Percentiles rank a stretch among this genome's conserved stretches.
Evolutionary conservation across 108 stramenopile species (phyloP).

Genomic region (Pelagomonas calceolata): DNA sequence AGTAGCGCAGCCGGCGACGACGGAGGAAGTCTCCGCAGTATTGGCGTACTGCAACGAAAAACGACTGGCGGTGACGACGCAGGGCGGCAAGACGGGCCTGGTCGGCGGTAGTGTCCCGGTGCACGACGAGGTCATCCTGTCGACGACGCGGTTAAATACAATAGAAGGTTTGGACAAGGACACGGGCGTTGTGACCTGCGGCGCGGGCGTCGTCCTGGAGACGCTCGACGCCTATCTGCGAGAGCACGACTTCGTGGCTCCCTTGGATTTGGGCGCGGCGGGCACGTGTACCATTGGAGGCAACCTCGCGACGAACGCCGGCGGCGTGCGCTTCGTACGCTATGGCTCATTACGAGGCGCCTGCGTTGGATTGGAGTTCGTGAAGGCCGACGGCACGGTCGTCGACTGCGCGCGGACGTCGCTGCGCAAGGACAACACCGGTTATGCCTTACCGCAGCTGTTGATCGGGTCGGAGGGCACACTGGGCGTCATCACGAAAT

Average conservation of each 20-base stretch:
- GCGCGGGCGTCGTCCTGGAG: conserved; percentile 83
- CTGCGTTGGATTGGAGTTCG: conserved; percentile 81
- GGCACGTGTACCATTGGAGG: conserved; percentile 94
- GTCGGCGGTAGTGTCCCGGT: conserved; percentile 79
- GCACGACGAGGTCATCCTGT: conserved; percentile 66
- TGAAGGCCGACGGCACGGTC: conserved; percentile 67
- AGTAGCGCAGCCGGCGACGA: conserved; percentile 48
- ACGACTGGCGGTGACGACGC: conserved; percentile 68
- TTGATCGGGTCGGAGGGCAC: conserved; percentile 94
- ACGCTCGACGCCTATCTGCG: conserved; percentile 57
- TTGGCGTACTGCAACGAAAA: conserved; percentile 66
- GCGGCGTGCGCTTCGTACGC: conserved; percentile 65
- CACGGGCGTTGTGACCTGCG: conserved; percentile 63
- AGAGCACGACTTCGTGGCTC: conserved; percentile 50
- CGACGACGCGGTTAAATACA: conserved; percentile 55
- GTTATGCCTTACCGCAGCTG: conserved; percentile 82
- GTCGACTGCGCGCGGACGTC: conserved; percentile 53
- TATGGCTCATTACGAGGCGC: conserved; percentile 76
- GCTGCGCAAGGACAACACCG: conserved; percentile 85
- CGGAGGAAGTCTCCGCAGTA: conserved; percentile 62
- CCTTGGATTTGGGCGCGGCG: conserved; percentile 87
- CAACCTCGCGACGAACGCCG: conserved; percentile 88
- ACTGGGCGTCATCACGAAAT: conserved; percentile 78
- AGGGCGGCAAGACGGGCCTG: conserved; percentile 90
- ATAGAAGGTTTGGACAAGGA: conserved; percentile 53